Evolutionary conservation across 2,329 filamentous ascomycete genomes (phyloP), one percentile per base, ranked within the genome.

Genomic region (Trichoderma brevicompactum): DNA sequence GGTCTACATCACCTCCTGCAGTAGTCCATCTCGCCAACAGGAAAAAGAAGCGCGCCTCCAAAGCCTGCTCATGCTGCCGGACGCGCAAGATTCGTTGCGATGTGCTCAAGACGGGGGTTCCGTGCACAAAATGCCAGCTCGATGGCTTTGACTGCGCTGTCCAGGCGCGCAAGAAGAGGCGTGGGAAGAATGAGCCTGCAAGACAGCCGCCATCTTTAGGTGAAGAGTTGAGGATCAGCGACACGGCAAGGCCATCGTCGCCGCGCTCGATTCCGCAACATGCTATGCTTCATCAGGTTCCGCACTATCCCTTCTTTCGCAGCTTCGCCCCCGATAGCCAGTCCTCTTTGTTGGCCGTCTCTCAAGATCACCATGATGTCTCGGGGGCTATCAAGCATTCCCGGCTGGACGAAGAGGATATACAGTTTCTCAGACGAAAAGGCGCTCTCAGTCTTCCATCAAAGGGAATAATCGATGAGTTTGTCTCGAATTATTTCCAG

Each of bases 91-190:
- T 72, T 2, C 69, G 70, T 72, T 78, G 64, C 64, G 70, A 73
- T 69, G 56, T 68, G 44, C 67, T 71, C 68, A 68, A 49, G 34
- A 66, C 62, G 58, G 69, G 69, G 7, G 46, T 67, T 19, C 69
- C 71, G 61, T 77, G 70, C 60, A 70, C 74, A 68, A 74, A 69
- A 72, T 78, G 70, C 49, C 62, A 58, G 6, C 60, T 69, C 4
- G 68, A 69, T 48, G 60, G 64, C n/a, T 56, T 70, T 7, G 65
- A 70, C 2, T 71, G 69, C 60, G 38, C 61, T 15, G 64, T 68
- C 38, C 61, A 66, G 36, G 69, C 70, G 10, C 67, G 69, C 2
- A 69, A 71, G 64, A 63, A 66, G 59, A 13, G 64, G 34, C 50
- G 58, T 10, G 61, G 46, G 40, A 66, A 52, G 59, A 49, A 52